phyloP scores from a whole-genome alignment of 2,329 filamentous ascomycete genomes.

The Fusarium goolgardi region DNA sequence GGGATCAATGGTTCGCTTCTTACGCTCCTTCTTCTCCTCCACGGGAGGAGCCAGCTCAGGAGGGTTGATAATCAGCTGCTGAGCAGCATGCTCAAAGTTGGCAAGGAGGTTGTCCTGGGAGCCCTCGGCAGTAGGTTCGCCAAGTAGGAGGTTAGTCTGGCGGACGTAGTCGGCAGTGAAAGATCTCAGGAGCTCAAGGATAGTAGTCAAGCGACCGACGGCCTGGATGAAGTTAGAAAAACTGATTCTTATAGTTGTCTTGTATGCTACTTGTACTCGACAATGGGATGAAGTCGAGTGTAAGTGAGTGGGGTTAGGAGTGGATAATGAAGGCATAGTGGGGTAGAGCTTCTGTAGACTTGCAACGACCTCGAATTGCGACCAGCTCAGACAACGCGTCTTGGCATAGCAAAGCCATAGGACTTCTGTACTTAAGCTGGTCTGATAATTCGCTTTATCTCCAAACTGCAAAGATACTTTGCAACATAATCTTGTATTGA shows the following conservation, averaged over 20 bases:
- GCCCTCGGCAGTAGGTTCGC: conserved; percentile 67
- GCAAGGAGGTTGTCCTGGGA: conserved; percentile 59
- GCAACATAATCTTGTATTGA: background rate
- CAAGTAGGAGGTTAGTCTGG: conserved; percentile 86
- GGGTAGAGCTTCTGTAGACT: conserved; percentile 39
- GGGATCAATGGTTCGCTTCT: conserved; percentile 87
- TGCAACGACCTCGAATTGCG: conserved; percentile 18
- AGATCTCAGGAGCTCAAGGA: conserved; percentile 81
- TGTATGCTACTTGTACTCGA: background rate
- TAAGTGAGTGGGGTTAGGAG: conserved; percentile 26
- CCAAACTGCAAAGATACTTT: background rate
- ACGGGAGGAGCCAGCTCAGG: conserved; percentile 58
- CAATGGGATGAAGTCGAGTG: conserved; percentile 4
- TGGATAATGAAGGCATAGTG: conserved; percentile 25
- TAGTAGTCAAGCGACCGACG: conserved; percentile 73
- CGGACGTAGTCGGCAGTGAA: conserved; percentile 87
- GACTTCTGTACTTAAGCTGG: background rate
- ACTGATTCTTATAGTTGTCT: background rate
- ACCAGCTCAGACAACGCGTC: conserved; percentile 36
- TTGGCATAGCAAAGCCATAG: background rate
- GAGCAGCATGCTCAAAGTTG: conserved; percentile 65
- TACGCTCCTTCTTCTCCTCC: conserved; percentile 86
- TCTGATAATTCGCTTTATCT: background rate
- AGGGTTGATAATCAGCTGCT: conserved; percentile 58
- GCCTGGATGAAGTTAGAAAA: conserved; percentile 58